Conservation (phyloP, 2,329 filamentous ascomycete genomes). For the Curvularia spicifera region DNA sequence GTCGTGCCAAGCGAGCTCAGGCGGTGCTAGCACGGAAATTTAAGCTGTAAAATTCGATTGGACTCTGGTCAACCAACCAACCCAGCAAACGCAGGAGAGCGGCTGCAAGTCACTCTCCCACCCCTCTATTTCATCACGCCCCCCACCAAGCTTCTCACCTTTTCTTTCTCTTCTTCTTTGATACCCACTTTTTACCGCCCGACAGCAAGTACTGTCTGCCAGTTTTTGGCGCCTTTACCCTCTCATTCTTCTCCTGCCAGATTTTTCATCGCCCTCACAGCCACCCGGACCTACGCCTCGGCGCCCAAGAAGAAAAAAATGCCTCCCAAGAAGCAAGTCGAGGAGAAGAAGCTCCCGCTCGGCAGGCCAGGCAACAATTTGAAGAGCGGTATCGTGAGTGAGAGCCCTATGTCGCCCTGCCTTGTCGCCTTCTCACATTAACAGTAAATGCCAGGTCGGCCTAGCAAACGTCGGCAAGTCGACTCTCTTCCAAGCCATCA, state of each 20-base stretch:
- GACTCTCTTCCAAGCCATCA: constrained; percentile 99
- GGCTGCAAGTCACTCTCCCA: constrained; percentile 20
- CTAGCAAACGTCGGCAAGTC: constrained; percentile 99
- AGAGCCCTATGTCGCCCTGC: constrained; percentile 52
- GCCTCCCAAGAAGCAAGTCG: constrained; percentile 91
- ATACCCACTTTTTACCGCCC: constrained; percentile 59
- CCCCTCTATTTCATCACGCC: constrained; percentile 39
- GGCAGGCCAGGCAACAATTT: constrained; percentile 96
- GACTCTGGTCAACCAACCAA: constrained; percentile 15
- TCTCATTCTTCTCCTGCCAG: constrained; percentile 34
- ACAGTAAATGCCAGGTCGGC: constrained; percentile 74
- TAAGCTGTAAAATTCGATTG: constrained; percentile 26
- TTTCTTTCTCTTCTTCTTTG: constrained; percentile 56
- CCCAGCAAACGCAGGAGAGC: constrained; percentile 22
- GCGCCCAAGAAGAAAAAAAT: constrained; percentile 73
- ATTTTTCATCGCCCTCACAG: constrained; percentile 47
- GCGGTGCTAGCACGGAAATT: constrained; percentile 16
- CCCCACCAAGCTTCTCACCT: constrained; percentile 50
- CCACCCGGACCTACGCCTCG: constrained; percentile 64
- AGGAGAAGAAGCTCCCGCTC: constrained; percentile 95
- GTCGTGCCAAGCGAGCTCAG: constrained; percentile 12
- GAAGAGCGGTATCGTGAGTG: constrained; percentile 98
- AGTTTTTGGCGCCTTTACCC: constrained; percentile 46
- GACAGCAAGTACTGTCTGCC: constrained; percentile 58
- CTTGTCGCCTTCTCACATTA: constrained; percentile 49